Evolutionary conservation across 495 filamentous ascomycete species (phyloP).

Genomic region (Terfezia claveryi): DNA sequence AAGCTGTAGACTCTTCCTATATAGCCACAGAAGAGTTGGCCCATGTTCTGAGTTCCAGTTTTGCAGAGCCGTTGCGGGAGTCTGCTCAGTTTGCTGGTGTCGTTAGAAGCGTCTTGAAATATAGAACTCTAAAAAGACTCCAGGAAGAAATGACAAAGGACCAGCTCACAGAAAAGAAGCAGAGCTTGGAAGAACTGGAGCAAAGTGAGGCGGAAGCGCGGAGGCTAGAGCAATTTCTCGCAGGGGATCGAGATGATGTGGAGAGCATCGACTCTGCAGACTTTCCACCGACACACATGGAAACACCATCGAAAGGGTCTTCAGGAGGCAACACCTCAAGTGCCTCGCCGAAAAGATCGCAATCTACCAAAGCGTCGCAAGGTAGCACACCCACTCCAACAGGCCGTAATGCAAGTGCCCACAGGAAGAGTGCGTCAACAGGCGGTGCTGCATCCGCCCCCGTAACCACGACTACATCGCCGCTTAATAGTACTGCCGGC

Average conservation of each 20-base stretch:
- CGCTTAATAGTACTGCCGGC: neutral
- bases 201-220: conserved; percentile 75
- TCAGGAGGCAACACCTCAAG: conserved; percentile 27
- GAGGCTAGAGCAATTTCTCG: conserved; percentile 78
- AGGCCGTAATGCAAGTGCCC: neutral
- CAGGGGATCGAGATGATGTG: conserved; percentile 36
- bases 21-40: conserved; percentile 87
- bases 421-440: neutral
- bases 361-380: conserved; percentile 8
- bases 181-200: conserved; percentile 61
- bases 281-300: conserved; percentile 74
- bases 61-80: conserved; percentile 93
- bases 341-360: conserved; percentile 28
- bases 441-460: neutral
- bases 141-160: conserved; percentile 95
- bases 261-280: conserved; percentile 68
- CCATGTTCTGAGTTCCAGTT: conserved; percentile 56
- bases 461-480: neutral
- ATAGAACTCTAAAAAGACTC: conserved; percentile 72
- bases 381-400: neutral
- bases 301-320: conserved; percentile 23
- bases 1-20: conserved; percentile 88
- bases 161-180: conserved; percentile 61
- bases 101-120: conserved; percentile 67
- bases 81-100: conserved; percentile 92